Conservation (phyloP, 768 basidiomycete species). For the Erythrobasidium yunnanense region DNA sequence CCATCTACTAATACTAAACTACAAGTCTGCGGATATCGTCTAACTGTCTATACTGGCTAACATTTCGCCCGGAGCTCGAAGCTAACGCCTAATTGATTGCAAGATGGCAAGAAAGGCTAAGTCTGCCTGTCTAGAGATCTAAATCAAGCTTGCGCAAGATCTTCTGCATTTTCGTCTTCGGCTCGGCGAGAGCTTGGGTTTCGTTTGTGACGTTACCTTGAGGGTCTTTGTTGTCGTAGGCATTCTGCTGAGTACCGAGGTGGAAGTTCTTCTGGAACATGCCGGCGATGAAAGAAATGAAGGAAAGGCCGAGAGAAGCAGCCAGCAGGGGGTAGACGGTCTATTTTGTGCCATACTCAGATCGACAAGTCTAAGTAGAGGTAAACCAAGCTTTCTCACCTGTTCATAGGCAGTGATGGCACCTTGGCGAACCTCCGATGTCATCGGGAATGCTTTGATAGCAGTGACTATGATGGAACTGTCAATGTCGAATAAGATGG, state of each 20-base stretch:
- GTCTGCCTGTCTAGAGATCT: too few relatives aligned
- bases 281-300: conserved; percentile 39
- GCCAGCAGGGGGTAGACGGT: conserved; percentile 38
- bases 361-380: background rate
- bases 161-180: too few relatives aligned
- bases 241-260: conserved; percentile 42
- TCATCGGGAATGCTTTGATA: conserved; percentile 29
- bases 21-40: too few relatives aligned
- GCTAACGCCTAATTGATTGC: too few relatives aligned
- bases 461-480: too few relatives aligned
- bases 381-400: background rate
- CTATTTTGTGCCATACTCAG: conserved; percentile 32
- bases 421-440: conserved; percentile 17
- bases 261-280: conserved; percentile 39
- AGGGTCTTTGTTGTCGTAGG: conserved; percentile 29
- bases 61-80: too few relatives aligned
- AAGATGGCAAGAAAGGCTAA: too few relatives aligned
- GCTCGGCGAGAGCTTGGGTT: too few relatives aligned
- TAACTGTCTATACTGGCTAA: too few relatives aligned
- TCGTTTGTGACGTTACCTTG: background rate
- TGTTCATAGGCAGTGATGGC: conserved; percentile 30
- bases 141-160: too few relatives aligned
- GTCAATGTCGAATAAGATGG: too few relatives aligned
- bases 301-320: conserved; percentile 38
- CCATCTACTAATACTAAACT: too few relatives aligned